These are phyloP conservation scores for Irineochytrium annulatum DNA, from an alignment of 192 early-diverging fungal genomes.

Conservation along the genomic window DNA sequence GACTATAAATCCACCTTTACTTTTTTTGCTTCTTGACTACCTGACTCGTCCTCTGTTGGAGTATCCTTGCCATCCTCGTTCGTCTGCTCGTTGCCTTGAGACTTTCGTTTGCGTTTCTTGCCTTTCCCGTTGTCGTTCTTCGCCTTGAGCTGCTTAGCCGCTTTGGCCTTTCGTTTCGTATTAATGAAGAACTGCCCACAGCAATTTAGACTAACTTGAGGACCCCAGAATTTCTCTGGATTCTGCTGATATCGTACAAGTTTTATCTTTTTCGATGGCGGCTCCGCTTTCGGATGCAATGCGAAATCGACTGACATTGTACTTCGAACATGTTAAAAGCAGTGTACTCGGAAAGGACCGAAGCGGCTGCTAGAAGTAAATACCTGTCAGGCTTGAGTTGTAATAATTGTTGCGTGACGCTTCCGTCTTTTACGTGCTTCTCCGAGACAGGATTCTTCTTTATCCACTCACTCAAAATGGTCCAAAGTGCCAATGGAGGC, in stretches of 20 bases:
- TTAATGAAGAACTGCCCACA: too few species aligned
- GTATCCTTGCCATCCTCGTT: neutral
- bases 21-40: neutral
- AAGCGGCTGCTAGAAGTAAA: neutral
- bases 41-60: neutral
- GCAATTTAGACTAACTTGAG: slow-evolving; percentile 63
- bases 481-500: slow-evolving; percentile 82
- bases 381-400: slow-evolving; percentile 28
- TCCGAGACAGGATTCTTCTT: slow-evolving; percentile 65
- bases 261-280: slow-evolving; percentile 71
- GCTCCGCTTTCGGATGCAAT: slow-evolving; percentile 64
- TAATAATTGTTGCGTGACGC: slow-evolving; percentile 68
- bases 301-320: slow-evolving; percentile 75
- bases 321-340: slow-evolving; percentile 12
- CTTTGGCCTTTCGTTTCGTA: too few species aligned
- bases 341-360: neutral
- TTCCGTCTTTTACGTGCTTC: slow-evolving; percentile 61
- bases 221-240: slow-evolving; percentile 96
- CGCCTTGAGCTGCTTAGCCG: too few species aligned
- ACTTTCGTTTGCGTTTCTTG: neutral
- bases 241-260: slow-evolving; percentile 94
- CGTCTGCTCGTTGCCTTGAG: neutral
- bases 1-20: too few species aligned
- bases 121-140: too few species aligned
- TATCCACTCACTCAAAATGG: slow-evolving; percentile 77